These are phyloP conservation scores for Pichia sp. DNA, from an alignment of 1,139 yeast species.

Conservation along the genomic window DNA sequence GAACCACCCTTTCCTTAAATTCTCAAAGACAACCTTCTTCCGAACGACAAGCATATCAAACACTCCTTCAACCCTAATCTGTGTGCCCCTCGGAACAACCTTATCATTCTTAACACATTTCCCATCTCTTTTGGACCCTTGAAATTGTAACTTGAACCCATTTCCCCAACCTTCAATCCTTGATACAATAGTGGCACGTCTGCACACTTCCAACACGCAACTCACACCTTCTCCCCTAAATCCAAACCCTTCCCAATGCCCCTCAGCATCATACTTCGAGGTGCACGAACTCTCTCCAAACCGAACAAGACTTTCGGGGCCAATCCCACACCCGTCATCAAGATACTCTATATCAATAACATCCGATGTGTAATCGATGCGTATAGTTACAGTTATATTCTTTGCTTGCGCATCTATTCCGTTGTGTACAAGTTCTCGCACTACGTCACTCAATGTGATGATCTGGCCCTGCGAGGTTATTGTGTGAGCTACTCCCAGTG, in stretches of 20 bases:
- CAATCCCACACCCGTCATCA: conserved; percentile 80
- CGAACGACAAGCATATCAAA: conserved; percentile 58
- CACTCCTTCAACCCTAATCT: conserved; percentile 38
- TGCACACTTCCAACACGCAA: conserved; percentile 28
- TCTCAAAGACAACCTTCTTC: conserved; percentile 25
- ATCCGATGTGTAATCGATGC: conserved; percentile 43
- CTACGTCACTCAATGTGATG: conserved; percentile 30
- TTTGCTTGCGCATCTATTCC: conserved; percentile 70
- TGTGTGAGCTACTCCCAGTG: background rate
- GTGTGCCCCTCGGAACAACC: conserved; percentile 44
- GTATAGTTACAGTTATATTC: conserved; percentile 47
- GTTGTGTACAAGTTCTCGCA: conserved; percentile 73
- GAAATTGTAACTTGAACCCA: conserved; percentile 21
- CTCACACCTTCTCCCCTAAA: conserved; percentile 69
- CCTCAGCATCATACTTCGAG: conserved; percentile 41
- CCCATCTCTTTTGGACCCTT: conserved; percentile 10
- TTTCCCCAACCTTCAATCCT: conserved; percentile 25
- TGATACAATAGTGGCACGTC: conserved; percentile 33
- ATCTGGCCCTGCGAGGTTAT: background rate
- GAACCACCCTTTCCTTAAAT: conserved; percentile 19
- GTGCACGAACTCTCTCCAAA: conserved; percentile 65
- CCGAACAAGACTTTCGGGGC: conserved; percentile 43
- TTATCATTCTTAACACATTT: conserved; percentile 2
- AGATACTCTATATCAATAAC: conserved; percentile 39
- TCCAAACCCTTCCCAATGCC: conserved; percentile 51